A percentile compares a stretch with the other conserved stretches of the same genome.
Evolutionary conservation across 306 rosid genomes (phyloP).

Genomic region (Prunus dulcis): DNA sequence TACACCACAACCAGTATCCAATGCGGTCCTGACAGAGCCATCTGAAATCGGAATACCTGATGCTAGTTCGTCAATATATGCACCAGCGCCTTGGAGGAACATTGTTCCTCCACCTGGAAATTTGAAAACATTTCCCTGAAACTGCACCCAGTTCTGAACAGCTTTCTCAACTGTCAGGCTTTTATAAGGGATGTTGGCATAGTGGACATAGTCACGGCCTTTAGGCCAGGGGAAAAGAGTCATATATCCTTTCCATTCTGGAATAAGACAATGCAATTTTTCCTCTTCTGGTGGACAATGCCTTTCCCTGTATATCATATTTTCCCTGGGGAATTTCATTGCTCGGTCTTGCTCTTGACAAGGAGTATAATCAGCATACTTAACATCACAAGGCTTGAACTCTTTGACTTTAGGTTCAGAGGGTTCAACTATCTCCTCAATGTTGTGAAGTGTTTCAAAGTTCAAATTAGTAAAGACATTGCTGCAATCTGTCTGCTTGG

Average conservation of each 20-base stretch:
- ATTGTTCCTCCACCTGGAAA: constrained; percentile 99
- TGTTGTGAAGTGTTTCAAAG: constrained; percentile 81
- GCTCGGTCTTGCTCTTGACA: constrained; percentile 99
- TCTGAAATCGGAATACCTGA: constrained; percentile 79
- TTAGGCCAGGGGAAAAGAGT: constrained; percentile 98
- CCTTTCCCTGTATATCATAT: constrained; percentile 96
- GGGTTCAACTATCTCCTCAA: constrained; percentile 40
- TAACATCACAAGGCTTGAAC: constrained; percentile 70
- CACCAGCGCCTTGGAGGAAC: constrained; percentile 96
- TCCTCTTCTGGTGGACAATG: constrained; percentile 87
- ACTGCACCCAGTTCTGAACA: constrained; percentile 88
- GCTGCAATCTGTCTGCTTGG: constrained; percentile 74
- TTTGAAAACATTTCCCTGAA: constrained; percentile 79
- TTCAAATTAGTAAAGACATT: constrained; percentile 45
- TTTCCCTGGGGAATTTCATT: constrained; percentile 88
- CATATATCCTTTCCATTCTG: constrained; percentile 78
- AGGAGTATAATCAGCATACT: constrained; percentile 80
- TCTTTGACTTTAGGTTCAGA: constrained; percentile 55
- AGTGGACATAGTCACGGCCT: constrained; percentile 86
- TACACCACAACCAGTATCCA: constrained; percentile 98
- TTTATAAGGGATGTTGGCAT: constrained; percentile 86
- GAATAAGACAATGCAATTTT: constrained; percentile 85
- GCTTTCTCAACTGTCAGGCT: constrained; percentile 94
- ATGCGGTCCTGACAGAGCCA: constrained; percentile 87
- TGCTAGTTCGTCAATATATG: constrained; percentile 87